These are phyloP conservation scores for Pseudogymnoascus verrucosus DNA, from an alignment of 2,329 filamentous ascomycete species.

Conservation along the genomic window DNA sequence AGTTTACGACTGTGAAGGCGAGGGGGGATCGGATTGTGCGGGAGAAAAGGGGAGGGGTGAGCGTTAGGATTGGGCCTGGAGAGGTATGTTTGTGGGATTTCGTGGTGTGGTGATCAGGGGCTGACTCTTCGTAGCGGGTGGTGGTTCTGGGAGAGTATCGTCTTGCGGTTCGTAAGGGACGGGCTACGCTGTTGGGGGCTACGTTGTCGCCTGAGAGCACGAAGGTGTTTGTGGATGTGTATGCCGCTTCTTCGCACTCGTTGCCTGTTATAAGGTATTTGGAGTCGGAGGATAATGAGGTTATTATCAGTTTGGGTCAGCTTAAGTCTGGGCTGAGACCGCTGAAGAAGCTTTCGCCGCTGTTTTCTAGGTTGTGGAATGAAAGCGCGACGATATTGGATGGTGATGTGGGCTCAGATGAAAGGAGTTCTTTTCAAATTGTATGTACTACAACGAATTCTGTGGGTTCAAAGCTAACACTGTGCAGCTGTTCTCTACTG, in stretches of 20 bases:
- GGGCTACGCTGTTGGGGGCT: slow-evolving; percentile 58
- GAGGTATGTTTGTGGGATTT: slow-evolving; percentile 30
- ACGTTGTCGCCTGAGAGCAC: slow-evolving; percentile 42
- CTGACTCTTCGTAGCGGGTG: slow-evolving; percentile 33
- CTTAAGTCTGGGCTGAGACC: slow-evolving; percentile 40
- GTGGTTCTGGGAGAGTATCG: slow-evolving; percentile 62
- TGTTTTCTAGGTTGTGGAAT: slow-evolving; percentile 62
- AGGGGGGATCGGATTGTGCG: no score
- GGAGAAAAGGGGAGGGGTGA: no score
- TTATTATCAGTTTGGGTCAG: slow-evolving; percentile 51
- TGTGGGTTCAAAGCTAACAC: slow-evolving; percentile 21
- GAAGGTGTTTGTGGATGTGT: slow-evolving; percentile 33
- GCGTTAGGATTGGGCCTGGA: slow-evolving; percentile 39
- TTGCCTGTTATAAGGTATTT: slow-evolving; percentile 55
- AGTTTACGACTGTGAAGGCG: no score
- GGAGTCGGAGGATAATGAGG: slow-evolving; percentile 34
- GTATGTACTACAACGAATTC: slow-evolving; percentile 29
- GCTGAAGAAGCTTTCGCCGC: slow-evolving; percentile 53
- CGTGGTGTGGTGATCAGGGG: not conserved
- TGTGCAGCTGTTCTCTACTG: slow-evolving; percentile 43
- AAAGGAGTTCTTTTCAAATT: slow-evolving; percentile 39
- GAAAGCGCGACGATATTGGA: slow-evolving; percentile 28
- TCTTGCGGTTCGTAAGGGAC: slow-evolving; percentile 52
- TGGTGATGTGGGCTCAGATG: slow-evolving; percentile 24
- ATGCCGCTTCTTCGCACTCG: slow-evolving; percentile 61